Evolutionary conservation across 179 eudicot genomes (phyloP).

Genomic region (Nepenthes alata): DNA sequence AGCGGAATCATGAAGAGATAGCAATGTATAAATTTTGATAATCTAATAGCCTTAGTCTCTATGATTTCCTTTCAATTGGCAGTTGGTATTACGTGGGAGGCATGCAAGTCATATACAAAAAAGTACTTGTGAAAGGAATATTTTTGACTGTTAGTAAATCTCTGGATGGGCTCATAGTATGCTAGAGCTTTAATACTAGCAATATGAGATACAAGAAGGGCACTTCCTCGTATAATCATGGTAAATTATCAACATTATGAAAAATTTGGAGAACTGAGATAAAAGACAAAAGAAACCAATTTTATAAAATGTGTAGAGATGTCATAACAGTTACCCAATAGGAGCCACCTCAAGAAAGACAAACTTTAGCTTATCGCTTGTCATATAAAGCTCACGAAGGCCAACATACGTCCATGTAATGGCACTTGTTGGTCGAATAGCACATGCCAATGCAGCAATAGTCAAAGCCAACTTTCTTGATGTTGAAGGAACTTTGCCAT

Average conservation of each 20-base stretch:
- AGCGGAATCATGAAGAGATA: too few relatives aligned
- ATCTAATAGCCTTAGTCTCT: too few relatives aligned
- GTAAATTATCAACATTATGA: not conserved
- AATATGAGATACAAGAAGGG: too few relatives aligned
- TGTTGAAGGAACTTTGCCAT: slow-evolving; percentile 20
- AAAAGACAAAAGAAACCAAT: not conserved
- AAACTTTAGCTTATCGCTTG: slow-evolving; percentile 49
- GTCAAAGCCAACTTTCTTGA: slow-evolving; percentile 69
- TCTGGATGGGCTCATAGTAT: too few relatives aligned
- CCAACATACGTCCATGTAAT: slow-evolving; percentile 86
- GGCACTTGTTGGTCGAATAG: slow-evolving; percentile 93
- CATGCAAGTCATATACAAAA: too few relatives aligned
- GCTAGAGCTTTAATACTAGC: too few relatives aligned
- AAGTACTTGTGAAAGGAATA: too few relatives aligned
- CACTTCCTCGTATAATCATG: too few relatives aligned
- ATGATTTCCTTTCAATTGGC: too few relatives aligned
- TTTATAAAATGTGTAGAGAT: slow-evolving; percentile 2
- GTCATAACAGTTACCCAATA: slow-evolving; percentile 58
- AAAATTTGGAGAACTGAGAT: not conserved
- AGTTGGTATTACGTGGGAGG: too few relatives aligned
- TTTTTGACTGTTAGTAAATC: too few relatives aligned
- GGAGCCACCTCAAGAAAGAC: slow-evolving; percentile 65
- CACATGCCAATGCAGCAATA: slow-evolving; percentile 79
- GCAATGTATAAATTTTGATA: too few relatives aligned
- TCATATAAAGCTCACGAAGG: slow-evolving; percentile 42